Conservation (phyloP, 1,284 basidiomycete genomes). For the Termitomyces sp. region DNA sequence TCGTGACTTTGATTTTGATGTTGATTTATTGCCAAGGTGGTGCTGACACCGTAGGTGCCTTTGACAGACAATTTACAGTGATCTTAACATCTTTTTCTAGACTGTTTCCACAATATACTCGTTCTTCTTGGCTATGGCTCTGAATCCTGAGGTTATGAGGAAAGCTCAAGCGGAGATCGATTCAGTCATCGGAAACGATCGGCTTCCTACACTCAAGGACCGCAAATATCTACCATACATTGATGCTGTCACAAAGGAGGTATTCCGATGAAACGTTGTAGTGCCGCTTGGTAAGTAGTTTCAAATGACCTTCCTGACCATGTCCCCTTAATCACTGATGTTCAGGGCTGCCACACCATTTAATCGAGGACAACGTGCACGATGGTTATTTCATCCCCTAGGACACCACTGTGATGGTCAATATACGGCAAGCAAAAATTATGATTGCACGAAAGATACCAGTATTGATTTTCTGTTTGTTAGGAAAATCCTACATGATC, state of each 20-base stretch:
- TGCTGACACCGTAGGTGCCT: conserved; percentile 9
- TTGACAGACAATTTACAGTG: neutral
- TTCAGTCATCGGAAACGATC: conserved; percentile 36
- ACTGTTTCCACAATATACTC: conserved; percentile 11
- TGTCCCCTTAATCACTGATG: neutral
- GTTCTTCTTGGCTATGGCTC: conserved; percentile 25
- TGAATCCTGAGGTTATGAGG: conserved; percentile 30
- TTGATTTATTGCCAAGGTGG: neutral
- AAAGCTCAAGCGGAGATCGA: conserved; percentile 45
- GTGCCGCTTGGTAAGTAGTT: conserved; percentile 5
- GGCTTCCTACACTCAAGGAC: conserved; percentile 44
- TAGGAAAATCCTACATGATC: conserved; percentile 48
- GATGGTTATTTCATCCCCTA: conserved; percentile 11
- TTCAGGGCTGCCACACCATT: neutral
- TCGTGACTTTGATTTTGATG: neutral
- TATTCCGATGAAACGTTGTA: conserved; percentile 38
- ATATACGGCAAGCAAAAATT: conserved; percentile 1
- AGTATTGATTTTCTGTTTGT: neutral
- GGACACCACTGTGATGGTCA: conserved; percentile 22
- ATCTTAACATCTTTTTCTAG: neutral
- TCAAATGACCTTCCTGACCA: neutral
- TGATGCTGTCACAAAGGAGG: conserved; percentile 41
- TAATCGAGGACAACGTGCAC: conserved; percentile 6
- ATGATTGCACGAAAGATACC: neutral
- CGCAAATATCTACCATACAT: conserved; percentile 39